Percentiles rank a stretch among this genome's conserved stretches.
These are phyloP conservation scores for Xerocomellus intermedius DNA, from an alignment of 768 basidiomycete species.

Conservation along the genomic window DNA sequence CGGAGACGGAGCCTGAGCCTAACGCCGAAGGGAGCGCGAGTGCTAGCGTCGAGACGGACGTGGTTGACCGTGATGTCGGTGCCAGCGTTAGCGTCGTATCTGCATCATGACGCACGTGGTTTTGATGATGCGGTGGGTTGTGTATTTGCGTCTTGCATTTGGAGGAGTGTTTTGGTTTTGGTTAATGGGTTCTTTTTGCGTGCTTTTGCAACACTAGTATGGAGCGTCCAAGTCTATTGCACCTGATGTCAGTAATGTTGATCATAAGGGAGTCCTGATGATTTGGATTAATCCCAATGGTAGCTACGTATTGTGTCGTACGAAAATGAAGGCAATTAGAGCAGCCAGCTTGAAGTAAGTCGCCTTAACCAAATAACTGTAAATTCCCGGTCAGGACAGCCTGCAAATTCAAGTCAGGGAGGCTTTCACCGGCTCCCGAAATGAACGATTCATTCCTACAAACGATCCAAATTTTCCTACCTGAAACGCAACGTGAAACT, in stretches of 20 bases:
- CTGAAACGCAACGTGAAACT: background rate
- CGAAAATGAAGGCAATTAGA: too few relatives aligned
- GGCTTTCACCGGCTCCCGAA: too few relatives aligned
- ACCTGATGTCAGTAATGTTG: too few relatives aligned
- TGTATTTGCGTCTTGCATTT: background rate
- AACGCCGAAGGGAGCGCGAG: background rate
- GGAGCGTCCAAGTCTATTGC: background rate
- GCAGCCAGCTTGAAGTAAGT: background rate
- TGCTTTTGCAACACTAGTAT: background rate
- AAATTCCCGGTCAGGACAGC: background rate
- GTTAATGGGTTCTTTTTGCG: background rate
- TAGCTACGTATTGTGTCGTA: too few relatives aligned
- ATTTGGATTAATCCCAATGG: too few relatives aligned
- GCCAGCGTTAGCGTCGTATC: background rate
- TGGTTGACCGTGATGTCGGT: background rate
- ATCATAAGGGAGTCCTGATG: too few relatives aligned
- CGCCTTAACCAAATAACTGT: background rate
- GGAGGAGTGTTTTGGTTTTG: background rate
- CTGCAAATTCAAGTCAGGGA: background rate
- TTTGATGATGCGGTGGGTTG: background rate
- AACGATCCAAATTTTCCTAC: conserved; percentile 7
- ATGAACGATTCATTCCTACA: background rate
- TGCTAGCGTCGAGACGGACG: background rate
- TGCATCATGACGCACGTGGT: conserved; percentile 9
- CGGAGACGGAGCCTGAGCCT: background rate